Percentiles rank a stretch among this genome's conserved stretches.
These are phyloP conservation scores for Cercospora zeae-maydis DNA, from an alignment of 2,329 filamentous ascomycete genomes.

Conservation along the genomic window DNA sequence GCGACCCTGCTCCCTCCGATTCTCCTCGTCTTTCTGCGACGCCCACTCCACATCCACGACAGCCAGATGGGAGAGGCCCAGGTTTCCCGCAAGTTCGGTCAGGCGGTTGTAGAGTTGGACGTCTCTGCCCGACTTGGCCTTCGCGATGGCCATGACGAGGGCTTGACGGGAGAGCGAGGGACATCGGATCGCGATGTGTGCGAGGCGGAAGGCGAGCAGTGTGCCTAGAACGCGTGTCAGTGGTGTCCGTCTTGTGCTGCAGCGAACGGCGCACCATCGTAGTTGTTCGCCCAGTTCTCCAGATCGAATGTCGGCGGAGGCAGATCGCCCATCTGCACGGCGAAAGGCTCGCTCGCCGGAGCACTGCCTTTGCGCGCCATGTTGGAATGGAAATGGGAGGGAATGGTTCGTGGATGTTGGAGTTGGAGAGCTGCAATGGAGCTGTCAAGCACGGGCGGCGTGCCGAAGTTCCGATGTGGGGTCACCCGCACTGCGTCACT, in stretches of 20 bases:
- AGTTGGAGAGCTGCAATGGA: background rate
- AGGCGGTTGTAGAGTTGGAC: slow-evolving; percentile 67
- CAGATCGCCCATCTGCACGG: slow-evolving; percentile 13
- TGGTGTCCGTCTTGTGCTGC: background rate
- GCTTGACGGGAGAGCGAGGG: slow-evolving; percentile 74
- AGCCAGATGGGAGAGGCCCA: slow-evolving; percentile 66
- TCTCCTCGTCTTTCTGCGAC: slow-evolving; percentile 61
- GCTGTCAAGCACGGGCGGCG: background rate
- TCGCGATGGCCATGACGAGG: slow-evolving; percentile 68
- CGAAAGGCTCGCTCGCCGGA: background rate
- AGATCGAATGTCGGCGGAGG: slow-evolving; percentile 79
- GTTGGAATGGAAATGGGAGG: background rate
- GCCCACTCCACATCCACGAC: slow-evolving; percentile 70
- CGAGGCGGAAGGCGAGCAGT: slow-evolving; percentile 75
- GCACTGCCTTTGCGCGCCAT: slow-evolving; percentile 10
- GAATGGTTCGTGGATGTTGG: background rate
- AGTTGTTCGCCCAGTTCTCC: slow-evolving; percentile 86
- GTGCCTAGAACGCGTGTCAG: slow-evolving; percentile 54
- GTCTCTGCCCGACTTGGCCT: slow-evolving; percentile 75
- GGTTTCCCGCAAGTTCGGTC: slow-evolving; percentile 62
- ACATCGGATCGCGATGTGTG: slow-evolving; percentile 76
- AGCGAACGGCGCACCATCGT: slow-evolving; percentile 60
- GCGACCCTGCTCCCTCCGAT: slow-evolving; percentile 67
- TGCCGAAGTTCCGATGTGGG: background rate
- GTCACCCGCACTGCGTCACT: background rate